phyloP scores from a whole-genome alignment of 208 protist genomes.

The Trypanosomatidae sp. region DNA sequence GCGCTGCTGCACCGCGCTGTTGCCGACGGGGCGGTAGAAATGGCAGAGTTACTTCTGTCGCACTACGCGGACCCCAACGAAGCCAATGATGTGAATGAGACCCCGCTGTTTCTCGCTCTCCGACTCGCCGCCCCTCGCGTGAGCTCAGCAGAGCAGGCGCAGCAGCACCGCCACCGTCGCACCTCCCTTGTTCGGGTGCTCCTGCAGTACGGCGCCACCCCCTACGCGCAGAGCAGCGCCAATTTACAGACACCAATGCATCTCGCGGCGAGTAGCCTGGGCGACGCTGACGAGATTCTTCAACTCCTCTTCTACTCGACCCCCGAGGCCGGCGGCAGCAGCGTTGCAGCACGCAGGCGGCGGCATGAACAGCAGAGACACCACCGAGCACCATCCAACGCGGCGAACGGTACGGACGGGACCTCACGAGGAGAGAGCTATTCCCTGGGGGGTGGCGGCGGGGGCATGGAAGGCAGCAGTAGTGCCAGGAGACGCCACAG shows the following conservation, averaged over 20 bases:
- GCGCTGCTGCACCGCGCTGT: slow-evolving; percentile 64
- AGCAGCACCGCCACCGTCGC: slow-evolving; percentile 8
- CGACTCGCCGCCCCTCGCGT: neutral
- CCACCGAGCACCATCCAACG: neutral
- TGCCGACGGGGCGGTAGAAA: slow-evolving; percentile 30
- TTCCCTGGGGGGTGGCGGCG: neutral
- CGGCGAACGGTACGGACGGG: neutral
- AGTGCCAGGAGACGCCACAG: neutral
- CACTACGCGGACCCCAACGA: slow-evolving; percentile 73
- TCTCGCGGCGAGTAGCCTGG: slow-evolving; percentile 42
- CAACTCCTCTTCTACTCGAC: slow-evolving; percentile 36
- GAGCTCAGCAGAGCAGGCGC: neutral
- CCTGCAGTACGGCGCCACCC: slow-evolving; percentile 43
- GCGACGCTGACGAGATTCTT: slow-evolving; percentile 25
- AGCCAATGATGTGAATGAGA: slow-evolving; percentile 56
- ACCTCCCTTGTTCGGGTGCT: slow-evolving; percentile 43
- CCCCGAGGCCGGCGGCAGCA: neutral
- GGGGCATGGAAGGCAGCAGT: neutral
- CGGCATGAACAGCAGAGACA: neutral
- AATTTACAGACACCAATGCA: slow-evolving; percentile 67
- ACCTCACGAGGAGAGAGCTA: neutral
- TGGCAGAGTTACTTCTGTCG: slow-evolving; percentile 52
- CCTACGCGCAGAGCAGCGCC: slow-evolving; percentile 49
- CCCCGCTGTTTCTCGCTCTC: slow-evolving; percentile 61
- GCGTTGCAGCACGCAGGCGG: slow-evolving; percentile 4